These are phyloP conservation scores for Sarcodon aspratus DNA, from an alignment of 768 basidiomycete species.

Conservation along the genomic window DNA sequence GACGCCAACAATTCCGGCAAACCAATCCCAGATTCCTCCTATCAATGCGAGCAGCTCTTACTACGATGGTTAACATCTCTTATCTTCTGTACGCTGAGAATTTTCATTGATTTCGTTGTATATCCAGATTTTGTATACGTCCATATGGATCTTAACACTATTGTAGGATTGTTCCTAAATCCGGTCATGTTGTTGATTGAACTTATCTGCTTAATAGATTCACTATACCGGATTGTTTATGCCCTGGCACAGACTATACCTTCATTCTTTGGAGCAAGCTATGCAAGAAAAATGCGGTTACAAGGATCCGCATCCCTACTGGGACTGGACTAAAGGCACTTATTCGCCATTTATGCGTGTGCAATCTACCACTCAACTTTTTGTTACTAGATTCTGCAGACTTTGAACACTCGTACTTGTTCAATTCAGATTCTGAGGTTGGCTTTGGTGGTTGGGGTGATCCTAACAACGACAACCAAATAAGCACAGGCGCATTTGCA, in stretches of 20 bases:
- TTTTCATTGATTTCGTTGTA: neutral
- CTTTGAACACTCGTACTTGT: slow-evolving; percentile 11
- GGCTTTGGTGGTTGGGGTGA: slow-evolving; percentile 19
- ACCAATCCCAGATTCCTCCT: neutral
- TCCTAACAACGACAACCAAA: slow-evolving; percentile 9
- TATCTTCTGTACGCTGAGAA: neutral
- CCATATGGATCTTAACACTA: slow-evolving; percentile 16
- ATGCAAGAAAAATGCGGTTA: slow-evolving; percentile 14
- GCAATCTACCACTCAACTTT: neutral
- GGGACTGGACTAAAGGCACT: slow-evolving; percentile 18
- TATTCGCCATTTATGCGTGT: neutral
- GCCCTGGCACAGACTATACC: slow-evolving; percentile 17
- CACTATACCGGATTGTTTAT: slow-evolving; percentile 14
- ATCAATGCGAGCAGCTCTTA: neutral
- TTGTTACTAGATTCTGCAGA: slow-evolving; percentile 10
- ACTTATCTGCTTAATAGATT: slow-evolving; percentile 4
- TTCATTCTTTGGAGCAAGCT: slow-evolving; percentile 9
- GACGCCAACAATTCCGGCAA: neutral
- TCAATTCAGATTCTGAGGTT: slow-evolving; percentile 10
- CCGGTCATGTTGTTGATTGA: neutral
- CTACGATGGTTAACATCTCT: neutral
- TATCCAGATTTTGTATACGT: slow-evolving; percentile 9
- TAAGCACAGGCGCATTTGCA: slow-evolving; percentile 18
- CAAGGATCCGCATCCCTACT: slow-evolving; percentile 13
- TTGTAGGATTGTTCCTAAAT: slow-evolving; percentile 1